Conservation (phyloP, 2,329 filamentous ascomycete genomes). For the Colletotrichum horii region DNA sequence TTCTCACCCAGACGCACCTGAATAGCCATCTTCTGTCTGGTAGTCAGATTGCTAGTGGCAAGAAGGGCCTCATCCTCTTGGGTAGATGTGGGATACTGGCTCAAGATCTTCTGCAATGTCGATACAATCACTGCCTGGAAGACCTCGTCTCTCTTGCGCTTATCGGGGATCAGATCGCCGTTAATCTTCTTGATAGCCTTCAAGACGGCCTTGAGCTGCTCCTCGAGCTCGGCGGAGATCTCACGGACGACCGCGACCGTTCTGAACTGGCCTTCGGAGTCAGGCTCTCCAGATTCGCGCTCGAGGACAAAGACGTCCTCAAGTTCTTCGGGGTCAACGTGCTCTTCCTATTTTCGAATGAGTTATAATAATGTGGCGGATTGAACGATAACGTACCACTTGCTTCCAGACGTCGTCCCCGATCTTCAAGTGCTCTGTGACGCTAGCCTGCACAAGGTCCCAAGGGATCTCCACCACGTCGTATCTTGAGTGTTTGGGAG, state of each 20-base stretch:
- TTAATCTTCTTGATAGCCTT: conserved; percentile 53
- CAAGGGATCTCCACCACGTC: conserved; percentile 83
- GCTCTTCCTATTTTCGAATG: conserved; percentile 34
- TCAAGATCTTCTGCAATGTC: conserved; percentile 41
- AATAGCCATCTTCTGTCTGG: conserved; percentile 63
- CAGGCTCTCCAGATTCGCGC: conserved; percentile 56
- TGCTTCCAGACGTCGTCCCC: conserved; percentile 43
- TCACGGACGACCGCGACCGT: conserved; percentile 40
- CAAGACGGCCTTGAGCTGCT: conserved; percentile 55
- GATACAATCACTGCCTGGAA: conserved; percentile 43
- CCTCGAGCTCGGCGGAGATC: conserved; percentile 56
- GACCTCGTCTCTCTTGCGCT: conserved; percentile 53
- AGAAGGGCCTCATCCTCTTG: conserved; percentile 46
- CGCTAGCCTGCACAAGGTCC: conserved; percentile 56
- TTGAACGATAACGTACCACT: conserved; percentile 42
- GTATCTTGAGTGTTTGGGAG: conserved; percentile 75
- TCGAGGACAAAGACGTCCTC: conserved; percentile 79
- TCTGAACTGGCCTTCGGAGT: conserved; percentile 50
- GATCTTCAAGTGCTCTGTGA: conserved; percentile 42
- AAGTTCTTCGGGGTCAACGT: conserved; percentile 68
- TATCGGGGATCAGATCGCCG: conserved; percentile 49
- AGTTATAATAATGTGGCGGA: conserved; percentile 14
- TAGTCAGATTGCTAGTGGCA: conserved; percentile 27
- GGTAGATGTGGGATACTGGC: conserved; percentile 48
- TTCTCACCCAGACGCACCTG: conserved; percentile 77